Conservation (phyloP, 805 yeast species). For the Kuraishia molischiana region DNA sequence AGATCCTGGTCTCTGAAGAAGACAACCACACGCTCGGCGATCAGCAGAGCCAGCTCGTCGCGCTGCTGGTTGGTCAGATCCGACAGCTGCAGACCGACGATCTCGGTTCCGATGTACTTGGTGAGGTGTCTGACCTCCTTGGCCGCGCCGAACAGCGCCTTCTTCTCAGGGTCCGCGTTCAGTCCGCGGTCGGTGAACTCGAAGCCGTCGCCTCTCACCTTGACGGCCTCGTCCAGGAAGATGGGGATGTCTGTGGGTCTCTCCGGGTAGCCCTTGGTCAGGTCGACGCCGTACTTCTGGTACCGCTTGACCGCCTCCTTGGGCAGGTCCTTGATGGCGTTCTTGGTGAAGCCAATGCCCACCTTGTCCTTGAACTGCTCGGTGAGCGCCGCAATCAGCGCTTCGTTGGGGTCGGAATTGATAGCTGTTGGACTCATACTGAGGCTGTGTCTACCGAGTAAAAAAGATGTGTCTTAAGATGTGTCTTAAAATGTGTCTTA, state of each 20-base stretch:
- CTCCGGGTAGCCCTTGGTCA: slow-evolving; percentile 1
- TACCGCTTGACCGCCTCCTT: background rate
- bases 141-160: slow-evolving; percentile 29
- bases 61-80: slow-evolving; percentile 29
- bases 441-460: too few relatives aligned
- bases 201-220: slow-evolving; percentile 23
- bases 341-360: slow-evolving; percentile 1
- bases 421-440: slow-evolving; percentile 1
- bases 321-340: slow-evolving; percentile 1
- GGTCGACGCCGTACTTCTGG: slow-evolving; percentile 1
- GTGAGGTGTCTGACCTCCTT: slow-evolving; percentile 32
- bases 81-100: slow-evolving; percentile 33
- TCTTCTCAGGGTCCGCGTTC: slow-evolving; percentile 31
- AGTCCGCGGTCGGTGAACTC: slow-evolving; percentile 25
- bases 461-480: too few relatives aligned
- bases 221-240: slow-evolving; percentile 29
- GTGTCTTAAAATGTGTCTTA: too few relatives aligned
- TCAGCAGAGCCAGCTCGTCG: slow-evolving; percentile 32
- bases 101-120: slow-evolving; percentile 38
- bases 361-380: slow-evolving; percentile 1
- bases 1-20: slow-evolving; percentile 40
- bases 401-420: background rate
- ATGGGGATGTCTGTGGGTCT: slow-evolving; percentile 17
- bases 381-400: background rate
- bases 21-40: slow-evolving; percentile 37